Evolutionary conservation across 352 stramenopile genomes (phyloP), one percentile per base, ranked within the genome.

Genomic region (Phytopythium aichiense): DNA sequence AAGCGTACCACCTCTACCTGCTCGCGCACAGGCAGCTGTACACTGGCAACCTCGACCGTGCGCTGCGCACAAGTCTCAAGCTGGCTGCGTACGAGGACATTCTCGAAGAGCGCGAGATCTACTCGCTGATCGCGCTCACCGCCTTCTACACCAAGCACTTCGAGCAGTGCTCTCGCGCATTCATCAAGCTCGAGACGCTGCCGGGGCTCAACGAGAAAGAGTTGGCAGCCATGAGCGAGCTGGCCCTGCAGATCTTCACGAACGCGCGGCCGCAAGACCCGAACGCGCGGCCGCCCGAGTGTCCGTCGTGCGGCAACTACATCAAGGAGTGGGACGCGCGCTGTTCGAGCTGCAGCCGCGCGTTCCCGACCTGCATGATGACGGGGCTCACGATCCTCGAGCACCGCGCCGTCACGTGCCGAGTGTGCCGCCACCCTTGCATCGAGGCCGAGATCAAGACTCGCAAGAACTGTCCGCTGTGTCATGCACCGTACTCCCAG

Each of bases 1-100:
- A 97, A 64, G 94, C 92, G 6, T 98, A 97, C 66, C 94, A 98
- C 67, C 87, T 98, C 55, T 98, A 96, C 63, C 69, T 98, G 64
- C 76, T 98, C 4, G 90, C 92, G 7, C 92, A 98, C 61, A 73
- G 90, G 1, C 94, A 98, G 75, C 73, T 98, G 12, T 98, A 98
- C 69, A 62, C 64, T 11, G 89, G 87, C 20, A 74, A 90, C 12
- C 61, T 96, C 12, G 87, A 97, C 25, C 81, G 75, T 13, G 89
- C 94, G 7, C 66, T 98, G 58, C 83, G 81, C 20, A 97, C 91
- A 11, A 81, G 85, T 11, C 81, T 98, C 46, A 95, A 96, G 56
- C 84, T 97, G 37, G 76, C 83, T 0, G 74, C 77, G 16, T 98
- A 96, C 68, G 92, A 98, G 43, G 94, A 98, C 65, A 88, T 98